Base-by-base conservation (phyloP, 768 basidiomycete genomes). In the Auriscalpium vulgare region DNA sequence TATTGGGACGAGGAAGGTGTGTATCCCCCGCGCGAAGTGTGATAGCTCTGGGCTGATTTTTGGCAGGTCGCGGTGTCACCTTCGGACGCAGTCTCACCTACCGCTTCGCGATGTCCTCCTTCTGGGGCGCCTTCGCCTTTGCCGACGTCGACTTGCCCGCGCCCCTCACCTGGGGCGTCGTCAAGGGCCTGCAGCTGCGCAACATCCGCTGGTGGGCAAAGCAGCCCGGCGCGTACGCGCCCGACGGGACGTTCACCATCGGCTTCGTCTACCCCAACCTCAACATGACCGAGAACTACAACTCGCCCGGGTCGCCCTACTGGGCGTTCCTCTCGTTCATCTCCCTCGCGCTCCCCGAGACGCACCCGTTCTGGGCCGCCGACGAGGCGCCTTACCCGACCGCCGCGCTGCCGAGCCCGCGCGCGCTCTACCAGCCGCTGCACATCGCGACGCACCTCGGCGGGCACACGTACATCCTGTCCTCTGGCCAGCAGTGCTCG, bases 251-350 rank as follows among this genome's bases (percentile, higher is more conserved):
- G 0, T 71, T 89, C 37, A 88, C 84, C 10, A 84, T 88, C 61
- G 87, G 86, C 3, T 88, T 75, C 64, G 71, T 73, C 48, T 88
- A 87, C 62, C 85, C 84, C 35, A 87, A 86, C 62, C 82, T 81
- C 69, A 84, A 84, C 66, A 83, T 88, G 74, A 85, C 81, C 13
- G 83, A 89, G 66, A 88, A 86, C 69, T 88, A 91, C 73, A 88
- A 89, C 66, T 85, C 85, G 5, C 81, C 82, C 16, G 86, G 86
- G 17, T 87, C 85, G 23, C 84, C 85, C 2, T 91, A 89, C 69
- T 89, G 87, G 88, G 85, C 83, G 65, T 88, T 85, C 73, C 87
- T 88, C 65, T 83, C 85, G 1, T 89, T 91, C 67, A 74, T 84
- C 40, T 68, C 84, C 7, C 78, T 89, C 14, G 74, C 85, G 7